Base-by-base conservation (phyloP, 2,329 filamentous ascomycete species). In the Cordyceps cateniannulata region DNA sequence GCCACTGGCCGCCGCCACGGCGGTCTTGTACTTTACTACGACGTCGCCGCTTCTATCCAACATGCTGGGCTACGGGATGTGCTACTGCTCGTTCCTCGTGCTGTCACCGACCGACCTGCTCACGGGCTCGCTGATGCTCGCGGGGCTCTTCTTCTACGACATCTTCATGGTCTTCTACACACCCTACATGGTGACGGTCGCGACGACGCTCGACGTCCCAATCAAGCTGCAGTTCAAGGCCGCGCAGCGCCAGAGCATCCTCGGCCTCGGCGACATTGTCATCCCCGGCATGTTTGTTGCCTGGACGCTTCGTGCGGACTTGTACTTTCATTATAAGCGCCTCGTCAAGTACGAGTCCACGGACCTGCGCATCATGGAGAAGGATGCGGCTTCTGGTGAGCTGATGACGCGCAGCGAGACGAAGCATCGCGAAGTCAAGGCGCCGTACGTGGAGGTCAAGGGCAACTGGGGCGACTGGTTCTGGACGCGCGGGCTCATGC, bases 241-340 rank as follows among this genome's bases (percentile, higher is more conserved):
- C 2, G 87, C 89, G 1, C 81, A 83, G n/a, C 86, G 87, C 25
- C 76, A 79, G 29, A 84, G 90, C 58, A 96, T 98, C 83, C 85
- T 99, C 8, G 93, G 93, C 0, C 81, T 98, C 0, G 93, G 93
- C n/a, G 93, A 99, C 70, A 90, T 99, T 62, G 90, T 96, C 1
- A 80, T 99, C 3, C 93, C 93, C 0, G 95, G 93, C 9, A 91
- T 98, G 69, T 87, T 97, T 75, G 88, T 98, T 64, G 91, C 85
- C 1, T 82, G 97, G 47, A 91, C 93, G 2, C 79, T 99, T 25
- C 86, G 93, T n/a, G 96, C 96, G 67, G 93, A 99, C 70, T 80
- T 96, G 8, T 95, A 91, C 76, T 80, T 91, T 59, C 86, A 89
- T 76, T 98, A 98, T 70, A 79, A 88, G 40, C 80, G 80, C 44